Conservation (phyloP, 352 stramenopile genomes). For the Phytophthora cajani region DNA sequence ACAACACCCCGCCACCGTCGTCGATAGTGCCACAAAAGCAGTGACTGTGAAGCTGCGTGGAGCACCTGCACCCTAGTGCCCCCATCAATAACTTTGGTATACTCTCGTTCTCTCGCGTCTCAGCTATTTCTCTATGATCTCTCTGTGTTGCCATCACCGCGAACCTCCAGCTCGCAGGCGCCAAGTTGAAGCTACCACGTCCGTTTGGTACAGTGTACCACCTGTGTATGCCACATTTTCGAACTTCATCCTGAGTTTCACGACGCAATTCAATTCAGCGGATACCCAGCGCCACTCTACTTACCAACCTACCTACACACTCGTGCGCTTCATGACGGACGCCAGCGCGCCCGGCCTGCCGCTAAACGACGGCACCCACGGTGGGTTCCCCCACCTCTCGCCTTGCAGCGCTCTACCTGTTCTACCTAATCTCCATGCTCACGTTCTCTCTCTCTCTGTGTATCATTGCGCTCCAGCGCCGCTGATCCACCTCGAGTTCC, state of each 20-base stretch:
- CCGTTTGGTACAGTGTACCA: neutral
- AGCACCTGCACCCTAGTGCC: too few species aligned
- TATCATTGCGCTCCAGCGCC: conserved; percentile 37
- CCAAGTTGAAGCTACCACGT: neutral
- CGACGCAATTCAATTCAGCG: neutral
- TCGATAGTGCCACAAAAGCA: too few species aligned
- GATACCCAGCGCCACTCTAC: neutral
- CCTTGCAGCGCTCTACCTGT: neutral
- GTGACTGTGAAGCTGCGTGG: too few species aligned
- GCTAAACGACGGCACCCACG: conserved; percentile 31
- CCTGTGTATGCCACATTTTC: conserved; percentile 1
- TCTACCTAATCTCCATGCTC: conserved; percentile 9
- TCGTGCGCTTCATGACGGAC: conserved; percentile 33
- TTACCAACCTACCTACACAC: neutral
- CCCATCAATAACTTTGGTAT: too few species aligned
- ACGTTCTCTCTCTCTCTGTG: conserved; percentile 8
- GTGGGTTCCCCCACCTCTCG: conserved; percentile 17
- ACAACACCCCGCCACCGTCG: too few species aligned
- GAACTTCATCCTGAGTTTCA: conserved; percentile 5
- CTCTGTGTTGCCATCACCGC: too few species aligned
- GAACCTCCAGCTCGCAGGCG: neutral
- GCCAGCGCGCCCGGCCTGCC: conserved; percentile 21
- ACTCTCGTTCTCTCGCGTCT: too few species aligned
- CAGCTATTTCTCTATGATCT: too few species aligned
- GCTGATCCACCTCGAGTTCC: conserved; percentile 78